Evolutionary conservation across 495 filamentous ascomycete genomes (phyloP).

Genomic region (Penicillium steckii): DNA sequence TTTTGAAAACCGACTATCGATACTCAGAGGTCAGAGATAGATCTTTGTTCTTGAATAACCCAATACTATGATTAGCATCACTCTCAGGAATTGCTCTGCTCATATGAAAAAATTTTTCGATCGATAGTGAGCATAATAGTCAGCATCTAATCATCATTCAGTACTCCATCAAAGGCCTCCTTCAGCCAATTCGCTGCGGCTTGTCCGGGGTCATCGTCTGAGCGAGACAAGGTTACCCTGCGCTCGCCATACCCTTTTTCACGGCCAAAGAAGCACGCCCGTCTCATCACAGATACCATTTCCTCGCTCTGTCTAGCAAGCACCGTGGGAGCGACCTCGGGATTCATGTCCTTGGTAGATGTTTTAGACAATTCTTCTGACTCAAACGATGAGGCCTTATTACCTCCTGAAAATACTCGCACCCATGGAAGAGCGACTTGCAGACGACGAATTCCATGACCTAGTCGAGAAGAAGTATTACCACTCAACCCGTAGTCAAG

Average conservation of each 20-base stretch:
- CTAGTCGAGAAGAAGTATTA: slow-evolving; percentile 13
- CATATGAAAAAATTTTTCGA: background rate
- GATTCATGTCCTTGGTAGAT: no score
- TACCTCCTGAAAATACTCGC: slow-evolving; percentile 17
- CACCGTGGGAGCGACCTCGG: slow-evolving; percentile 20
- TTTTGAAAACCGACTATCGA: no score
- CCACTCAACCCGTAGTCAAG: slow-evolving; percentile 34
- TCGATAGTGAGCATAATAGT: no score
- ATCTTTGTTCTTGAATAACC: no score
- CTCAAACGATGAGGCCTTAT: background rate
- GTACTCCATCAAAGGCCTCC: slow-evolving; percentile 13
- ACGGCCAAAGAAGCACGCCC: slow-evolving; percentile 41
- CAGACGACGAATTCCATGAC: slow-evolving; percentile 19
- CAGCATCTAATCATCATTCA: slow-evolving; percentile 4
- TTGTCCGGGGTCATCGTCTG: background rate
- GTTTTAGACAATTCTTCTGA: background rate
- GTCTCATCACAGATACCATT: slow-evolving; percentile 40
- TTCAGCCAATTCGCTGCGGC: slow-evolving; percentile 23
- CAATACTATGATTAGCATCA: no score
- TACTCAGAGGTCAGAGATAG: no score
- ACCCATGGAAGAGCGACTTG: slow-evolving; percentile 37
- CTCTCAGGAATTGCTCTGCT: background rate
- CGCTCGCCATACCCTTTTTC: slow-evolving; percentile 36
- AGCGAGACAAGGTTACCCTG: slow-evolving; percentile 23
- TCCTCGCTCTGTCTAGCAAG: slow-evolving; percentile 34